Evolutionary conservation across 2,329 filamentous ascomycete species (phyloP).

Genomic region (Bimuria novae-zelandiae): DNA sequence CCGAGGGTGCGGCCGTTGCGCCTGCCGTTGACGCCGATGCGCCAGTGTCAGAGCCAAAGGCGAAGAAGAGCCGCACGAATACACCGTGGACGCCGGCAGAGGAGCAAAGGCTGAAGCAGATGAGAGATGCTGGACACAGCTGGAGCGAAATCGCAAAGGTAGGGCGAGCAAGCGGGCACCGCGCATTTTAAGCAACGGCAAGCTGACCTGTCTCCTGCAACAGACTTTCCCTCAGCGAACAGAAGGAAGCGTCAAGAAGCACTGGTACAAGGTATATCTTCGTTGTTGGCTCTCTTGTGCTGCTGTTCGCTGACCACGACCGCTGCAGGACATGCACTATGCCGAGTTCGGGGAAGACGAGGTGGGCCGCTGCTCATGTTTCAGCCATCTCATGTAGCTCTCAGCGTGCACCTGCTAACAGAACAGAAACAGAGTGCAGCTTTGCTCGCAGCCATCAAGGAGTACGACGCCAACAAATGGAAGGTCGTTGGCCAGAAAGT

Average conservation of each 20-base stretch:
- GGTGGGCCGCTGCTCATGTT: slow-evolving; percentile 56
- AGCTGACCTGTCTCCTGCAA: slow-evolving; percentile 24
- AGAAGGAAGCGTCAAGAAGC: slow-evolving; percentile 98
- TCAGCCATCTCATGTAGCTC: slow-evolving; percentile 5
- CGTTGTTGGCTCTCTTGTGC: slow-evolving; percentile 15
- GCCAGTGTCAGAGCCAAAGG: slow-evolving; percentile 45
- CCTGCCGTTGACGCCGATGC: slow-evolving; percentile 28
- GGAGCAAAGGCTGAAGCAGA: slow-evolving; percentile 87
- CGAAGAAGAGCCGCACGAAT: slow-evolving; percentile 96
- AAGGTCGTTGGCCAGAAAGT: slow-evolving; percentile 96
- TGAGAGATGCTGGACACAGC: slow-evolving; percentile 90
- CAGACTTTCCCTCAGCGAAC: slow-evolving; percentile 91
- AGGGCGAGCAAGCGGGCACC: slow-evolving; percentile 13
- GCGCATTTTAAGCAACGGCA: slow-evolving; percentile 8
- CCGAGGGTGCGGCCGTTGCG: slow-evolving; percentile 29
- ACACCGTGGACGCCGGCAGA: slow-evolving; percentile 97
- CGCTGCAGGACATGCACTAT: slow-evolving; percentile 90
- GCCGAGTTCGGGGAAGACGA: slow-evolving; percentile 98
- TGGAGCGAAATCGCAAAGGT: slow-evolving; percentile 99
- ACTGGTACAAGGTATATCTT: slow-evolving; percentile 88
- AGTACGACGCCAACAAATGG: slow-evolving; percentile 99
- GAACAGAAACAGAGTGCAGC: slow-evolving; percentile 66
- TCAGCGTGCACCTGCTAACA: slow-evolving; percentile 29
- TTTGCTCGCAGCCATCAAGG: slow-evolving; percentile 91
- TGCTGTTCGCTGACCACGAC: slow-evolving; percentile 28